Evolutionary conservation across 345 rosid genomes (phyloP).

Genomic region (Rhodamnia argentea): DNA sequence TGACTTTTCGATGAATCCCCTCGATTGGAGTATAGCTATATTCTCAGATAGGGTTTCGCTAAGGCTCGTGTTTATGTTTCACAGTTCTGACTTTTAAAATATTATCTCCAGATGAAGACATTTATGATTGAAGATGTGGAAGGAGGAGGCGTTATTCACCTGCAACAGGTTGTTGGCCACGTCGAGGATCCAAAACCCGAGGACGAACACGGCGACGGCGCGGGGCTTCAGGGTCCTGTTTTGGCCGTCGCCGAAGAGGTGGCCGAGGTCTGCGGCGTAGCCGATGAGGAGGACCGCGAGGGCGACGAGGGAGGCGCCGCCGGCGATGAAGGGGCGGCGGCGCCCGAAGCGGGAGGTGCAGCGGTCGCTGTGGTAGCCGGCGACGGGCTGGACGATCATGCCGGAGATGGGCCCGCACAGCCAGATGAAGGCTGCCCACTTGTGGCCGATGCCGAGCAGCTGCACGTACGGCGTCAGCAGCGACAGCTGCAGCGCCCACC

Average conservation of each 20-base stretch:
- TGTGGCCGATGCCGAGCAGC: slow-evolving; percentile 71
- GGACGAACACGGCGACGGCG: slow-evolving; percentile 53
- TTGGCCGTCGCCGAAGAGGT: slow-evolving; percentile 34
- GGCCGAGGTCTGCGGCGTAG: slow-evolving; percentile 76
- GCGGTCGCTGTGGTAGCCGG: slow-evolving; percentile 72
- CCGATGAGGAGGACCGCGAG: slow-evolving; percentile 67
- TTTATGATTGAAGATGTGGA: background rate
- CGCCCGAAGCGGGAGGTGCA: slow-evolving; percentile 74
- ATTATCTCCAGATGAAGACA: background rate
- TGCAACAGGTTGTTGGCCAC: slow-evolving; percentile 72
- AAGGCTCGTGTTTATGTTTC: background rate
- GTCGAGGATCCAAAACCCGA: slow-evolving; percentile 87
- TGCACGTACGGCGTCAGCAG: slow-evolving; percentile 84
- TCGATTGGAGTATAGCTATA: too few species aligned
- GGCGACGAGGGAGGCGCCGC: slow-evolving; percentile 44
- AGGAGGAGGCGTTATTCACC: background rate
- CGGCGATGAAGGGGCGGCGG: slow-evolving; percentile 77
- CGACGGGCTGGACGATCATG: slow-evolving; percentile 74
- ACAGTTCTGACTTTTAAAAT: background rate
- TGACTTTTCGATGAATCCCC: background rate
- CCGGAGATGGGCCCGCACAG: slow-evolving; percentile 90
- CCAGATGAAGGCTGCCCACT: slow-evolving; percentile 84
- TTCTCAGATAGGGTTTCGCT: background rate
- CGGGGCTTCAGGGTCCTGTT: slow-evolving; percentile 26
- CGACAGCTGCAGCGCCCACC: slow-evolving; percentile 91